Evolutionary conservation across 1,284 basidiomycete genomes (phyloP).

Genomic region (Trichosporon asahii): DNA sequence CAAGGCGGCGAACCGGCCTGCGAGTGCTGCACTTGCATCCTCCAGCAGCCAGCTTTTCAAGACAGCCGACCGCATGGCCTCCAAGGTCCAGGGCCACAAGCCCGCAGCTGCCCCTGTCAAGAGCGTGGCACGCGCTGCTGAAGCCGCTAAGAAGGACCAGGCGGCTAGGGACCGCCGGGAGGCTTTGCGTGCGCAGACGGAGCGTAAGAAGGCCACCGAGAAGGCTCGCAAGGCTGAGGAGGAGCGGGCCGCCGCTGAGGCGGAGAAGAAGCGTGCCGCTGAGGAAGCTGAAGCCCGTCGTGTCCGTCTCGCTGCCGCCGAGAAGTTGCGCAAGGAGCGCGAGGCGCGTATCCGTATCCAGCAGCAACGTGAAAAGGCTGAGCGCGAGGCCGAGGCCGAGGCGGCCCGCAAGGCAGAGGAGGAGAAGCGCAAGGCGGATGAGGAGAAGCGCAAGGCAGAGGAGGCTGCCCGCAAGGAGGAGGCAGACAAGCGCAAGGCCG

Average conservation of each 20-base stretch:
- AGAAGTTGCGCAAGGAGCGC: slow-evolving; percentile 47
- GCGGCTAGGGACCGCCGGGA: slow-evolving; percentile 76
- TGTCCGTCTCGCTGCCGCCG: slow-evolving; percentile 50
- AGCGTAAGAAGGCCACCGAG: slow-evolving; percentile 66
- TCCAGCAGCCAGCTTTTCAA: slow-evolving; percentile 24
- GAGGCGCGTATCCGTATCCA: slow-evolving; percentile 19
- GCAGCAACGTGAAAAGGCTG: slow-evolving; percentile 41
- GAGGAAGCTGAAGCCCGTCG: slow-evolving; percentile 66
- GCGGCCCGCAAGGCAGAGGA: slow-evolving; percentile 36
- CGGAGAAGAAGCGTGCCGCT: slow-evolving; percentile 44
- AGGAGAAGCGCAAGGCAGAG: slow-evolving; percentile 34
- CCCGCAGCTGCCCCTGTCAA: slow-evolving; percentile 59
- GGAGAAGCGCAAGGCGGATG: slow-evolving; percentile 35
- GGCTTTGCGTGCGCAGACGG: slow-evolving; percentile 69
- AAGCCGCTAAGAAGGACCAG: slow-evolving; percentile 90
- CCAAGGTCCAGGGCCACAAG: slow-evolving; percentile 48
- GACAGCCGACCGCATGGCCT: slow-evolving; percentile 44
- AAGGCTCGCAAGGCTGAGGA: slow-evolving; percentile 73
- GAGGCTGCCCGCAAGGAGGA: slow-evolving; percentile 33
- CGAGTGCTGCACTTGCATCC: neutral
- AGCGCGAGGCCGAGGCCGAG: slow-evolving; percentile 34
- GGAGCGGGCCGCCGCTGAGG: slow-evolving; percentile 60
- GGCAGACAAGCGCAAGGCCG: slow-evolving; percentile 52
- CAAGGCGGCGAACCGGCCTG: neutral
- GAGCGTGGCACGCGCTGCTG: slow-evolving; percentile 74